These are phyloP conservation scores for Nepenthes mirabilis DNA, from an alignment of 148 eudicot genomes.

Conservation along the genomic window DNA sequence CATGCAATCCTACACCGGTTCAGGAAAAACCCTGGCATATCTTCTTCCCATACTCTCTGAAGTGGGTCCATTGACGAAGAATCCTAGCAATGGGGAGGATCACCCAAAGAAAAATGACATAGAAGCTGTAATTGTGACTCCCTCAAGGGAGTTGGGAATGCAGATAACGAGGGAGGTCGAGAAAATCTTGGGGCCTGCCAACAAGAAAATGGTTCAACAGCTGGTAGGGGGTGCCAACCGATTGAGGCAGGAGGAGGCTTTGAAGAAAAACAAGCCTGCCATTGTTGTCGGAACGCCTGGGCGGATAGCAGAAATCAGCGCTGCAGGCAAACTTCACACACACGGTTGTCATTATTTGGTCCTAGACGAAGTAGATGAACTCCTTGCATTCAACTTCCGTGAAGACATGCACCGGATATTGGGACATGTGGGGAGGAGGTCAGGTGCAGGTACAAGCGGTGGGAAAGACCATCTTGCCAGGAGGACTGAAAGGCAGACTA, in stretches of 20 bases:
- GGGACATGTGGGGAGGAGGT: slow-evolving; percentile 76
- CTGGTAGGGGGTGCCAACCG: slow-evolving; percentile 89
- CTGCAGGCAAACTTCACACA: slow-evolving; percentile 78
- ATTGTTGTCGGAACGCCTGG: slow-evolving; percentile 97
- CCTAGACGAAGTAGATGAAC: slow-evolving; percentile 83
- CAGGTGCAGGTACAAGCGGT: slow-evolving; percentile 28
- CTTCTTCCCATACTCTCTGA: slow-evolving; percentile 82
- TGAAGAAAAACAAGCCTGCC: slow-evolving; percentile 77
- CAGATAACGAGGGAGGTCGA: slow-evolving; percentile 90
- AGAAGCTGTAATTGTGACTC: slow-evolving; percentile 87
- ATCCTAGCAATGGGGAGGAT: slow-evolving; percentile 12
- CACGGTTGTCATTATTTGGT: slow-evolving; percentile 70
- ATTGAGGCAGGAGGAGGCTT: slow-evolving; percentile 85
- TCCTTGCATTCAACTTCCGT: slow-evolving; percentile 71
- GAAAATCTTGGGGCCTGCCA: slow-evolving; percentile 59
- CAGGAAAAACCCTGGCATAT: slow-evolving; percentile 93
- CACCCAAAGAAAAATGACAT: slow-evolving; percentile 34
- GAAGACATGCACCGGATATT: slow-evolving; percentile 90
- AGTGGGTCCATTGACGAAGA: slow-evolving; percentile 52
- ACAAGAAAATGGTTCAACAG: slow-evolving; percentile 83
- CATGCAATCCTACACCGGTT: slow-evolving; percentile 93
- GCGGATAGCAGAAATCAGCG: slow-evolving; percentile 80
- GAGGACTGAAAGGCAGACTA: slow-evolving; percentile 42
- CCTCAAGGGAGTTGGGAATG: slow-evolving; percentile 94
- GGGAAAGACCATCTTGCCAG: slow-evolving; percentile 8